Conservation (phyloP, 1,139 yeast species). For the Yamadazyma sp. region DNA sequence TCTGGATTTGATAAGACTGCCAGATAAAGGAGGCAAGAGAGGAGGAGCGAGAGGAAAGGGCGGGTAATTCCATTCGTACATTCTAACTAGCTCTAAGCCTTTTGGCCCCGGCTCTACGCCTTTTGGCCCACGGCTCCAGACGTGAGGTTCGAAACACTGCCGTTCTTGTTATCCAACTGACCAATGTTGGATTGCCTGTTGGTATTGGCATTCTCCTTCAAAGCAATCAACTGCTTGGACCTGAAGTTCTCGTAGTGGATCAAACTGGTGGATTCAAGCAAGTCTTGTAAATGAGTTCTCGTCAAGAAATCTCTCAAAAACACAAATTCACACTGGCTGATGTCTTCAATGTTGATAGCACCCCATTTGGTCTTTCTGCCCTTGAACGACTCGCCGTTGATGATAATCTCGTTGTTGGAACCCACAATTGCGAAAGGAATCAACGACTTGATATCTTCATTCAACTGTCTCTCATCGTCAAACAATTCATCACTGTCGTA, state of each 20-base stretch:
- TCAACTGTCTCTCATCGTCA: slow-evolving; percentile 79
- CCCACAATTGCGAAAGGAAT: slow-evolving; percentile 96
- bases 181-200: slow-evolving; percentile 30
- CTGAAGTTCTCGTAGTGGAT: slow-evolving; percentile 92
- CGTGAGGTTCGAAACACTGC: slow-evolving; percentile 2
- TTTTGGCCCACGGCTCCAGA: slow-evolving; percentile 9
- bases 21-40: too few species aligned
- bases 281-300: slow-evolving; percentile 92
- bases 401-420: slow-evolving; percentile 73
- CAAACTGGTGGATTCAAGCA: slow-evolving; percentile 87
- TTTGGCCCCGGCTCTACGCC: slow-evolving; percentile 4
- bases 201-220: slow-evolving; percentile 79
- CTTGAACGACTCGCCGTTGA: slow-evolving; percentile 76
- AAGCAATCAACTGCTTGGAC: slow-evolving; percentile 87
- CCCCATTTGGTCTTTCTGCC: slow-evolving; percentile 97
- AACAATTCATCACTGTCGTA: slow-evolving; percentile 73
- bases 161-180: slow-evolving; percentile 6
- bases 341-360: slow-evolving; percentile 86
- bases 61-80: too few species aligned
- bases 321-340: slow-evolving; percentile 91
- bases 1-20: background rate
- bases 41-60: too few species aligned
- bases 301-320: slow-evolving; percentile 91
- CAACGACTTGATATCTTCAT: slow-evolving; percentile 71
- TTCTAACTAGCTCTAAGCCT: background rate